phyloP scores from a whole-genome alignment of 805 yeast genomes.

The Starmerella bombicola region DNA sequence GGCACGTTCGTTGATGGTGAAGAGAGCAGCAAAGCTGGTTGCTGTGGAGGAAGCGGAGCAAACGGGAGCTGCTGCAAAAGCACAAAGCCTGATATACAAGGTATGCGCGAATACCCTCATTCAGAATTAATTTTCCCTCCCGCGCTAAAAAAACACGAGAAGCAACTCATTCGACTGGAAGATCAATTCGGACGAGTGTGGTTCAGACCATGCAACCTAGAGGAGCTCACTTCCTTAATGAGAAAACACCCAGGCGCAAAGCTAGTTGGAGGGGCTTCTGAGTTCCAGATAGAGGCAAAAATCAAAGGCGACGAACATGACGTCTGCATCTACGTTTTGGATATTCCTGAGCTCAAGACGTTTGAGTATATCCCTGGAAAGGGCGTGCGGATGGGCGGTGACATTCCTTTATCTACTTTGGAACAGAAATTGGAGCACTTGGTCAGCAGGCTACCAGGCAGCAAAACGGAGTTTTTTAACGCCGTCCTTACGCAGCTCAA shows the following conservation, averaged over 20 bases:
- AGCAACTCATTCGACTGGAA: conserved; percentile 26
- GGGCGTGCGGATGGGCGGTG: conserved; percentile 36
- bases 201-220: conserved; percentile 35
- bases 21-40: not conserved
- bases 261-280: conserved; percentile 39
- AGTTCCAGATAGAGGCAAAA: conserved; percentile 37
- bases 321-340: conserved; percentile 34
- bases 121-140: conserved; percentile 35
- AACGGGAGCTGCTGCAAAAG: conserved; percentile 16
- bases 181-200: conserved; percentile 34
- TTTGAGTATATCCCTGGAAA: conserved; percentile 30
- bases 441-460: conserved; percentile 18
- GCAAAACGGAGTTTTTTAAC: conserved; percentile 29
- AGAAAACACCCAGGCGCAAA: conserved; percentile 31
- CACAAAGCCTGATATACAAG: not conserved
- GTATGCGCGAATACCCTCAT: conserved; percentile 31
- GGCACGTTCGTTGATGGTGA: conserved; percentile 29
- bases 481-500: conserved; percentile 35
- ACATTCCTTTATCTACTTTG: conserved; percentile 32
- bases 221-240: conserved; percentile 31
- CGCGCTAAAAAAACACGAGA: conserved; percentile 26
- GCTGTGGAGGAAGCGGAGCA: conserved; percentile 9
- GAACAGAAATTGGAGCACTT: conserved; percentile 31
- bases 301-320: conserved; percentile 34
- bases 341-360: conserved; percentile 32